Evolutionary conservation across 2,329 filamentous ascomycete genomes (phyloP).

Genomic region (Ustilaginoidea virens): DNA sequence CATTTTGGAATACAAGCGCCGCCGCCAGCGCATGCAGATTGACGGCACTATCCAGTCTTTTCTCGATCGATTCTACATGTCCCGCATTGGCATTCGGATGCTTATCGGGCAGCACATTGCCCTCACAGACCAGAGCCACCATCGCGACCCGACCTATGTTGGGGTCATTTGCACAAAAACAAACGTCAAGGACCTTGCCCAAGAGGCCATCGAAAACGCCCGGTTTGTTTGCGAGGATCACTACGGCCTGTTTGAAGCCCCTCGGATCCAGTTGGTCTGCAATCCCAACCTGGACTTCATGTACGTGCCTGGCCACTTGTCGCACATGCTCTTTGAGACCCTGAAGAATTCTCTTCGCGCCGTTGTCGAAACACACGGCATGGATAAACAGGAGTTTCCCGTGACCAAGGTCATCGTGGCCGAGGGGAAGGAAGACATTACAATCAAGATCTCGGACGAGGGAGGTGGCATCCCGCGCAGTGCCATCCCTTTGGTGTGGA

Average conservation of each 20-base stretch:
- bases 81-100: conserved; percentile 97
- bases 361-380: conserved; percentile 87
- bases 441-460: conserved; percentile 95
- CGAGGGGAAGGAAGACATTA: conserved; percentile 96
- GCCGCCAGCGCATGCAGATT: conserved; percentile 92
- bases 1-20: conserved; percentile 95
- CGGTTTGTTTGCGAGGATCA: conserved; percentile 99
- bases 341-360: conserved; percentile 96
- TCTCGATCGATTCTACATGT: conserved; percentile 99
- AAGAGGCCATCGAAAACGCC: conserved; percentile 96
- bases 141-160: conserved; percentile 84
- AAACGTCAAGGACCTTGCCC: conserved; percentile 84
- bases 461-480: conserved; percentile 89
- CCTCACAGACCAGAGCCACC: conserved; percentile 80
- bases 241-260: conserved; percentile 92
- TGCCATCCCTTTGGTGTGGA: conserved; percentile 96
- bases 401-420: conserved; percentile 96
- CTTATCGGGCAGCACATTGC: conserved; percentile 97
- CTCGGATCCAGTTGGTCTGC: conserved; percentile 92
- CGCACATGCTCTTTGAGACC: conserved; percentile 98
- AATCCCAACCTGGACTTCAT: conserved; percentile 92
- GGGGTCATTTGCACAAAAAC: conserved; percentile 99
- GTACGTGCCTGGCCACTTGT: conserved; percentile 98
- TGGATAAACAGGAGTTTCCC: conserved; percentile 91
- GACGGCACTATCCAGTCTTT: conserved; percentile 95